A percentile compares a stretch with the other conserved stretches of the same genome.
Conservation (phyloP, 441 rosid species). For the Erodium trifolium region DNA sequence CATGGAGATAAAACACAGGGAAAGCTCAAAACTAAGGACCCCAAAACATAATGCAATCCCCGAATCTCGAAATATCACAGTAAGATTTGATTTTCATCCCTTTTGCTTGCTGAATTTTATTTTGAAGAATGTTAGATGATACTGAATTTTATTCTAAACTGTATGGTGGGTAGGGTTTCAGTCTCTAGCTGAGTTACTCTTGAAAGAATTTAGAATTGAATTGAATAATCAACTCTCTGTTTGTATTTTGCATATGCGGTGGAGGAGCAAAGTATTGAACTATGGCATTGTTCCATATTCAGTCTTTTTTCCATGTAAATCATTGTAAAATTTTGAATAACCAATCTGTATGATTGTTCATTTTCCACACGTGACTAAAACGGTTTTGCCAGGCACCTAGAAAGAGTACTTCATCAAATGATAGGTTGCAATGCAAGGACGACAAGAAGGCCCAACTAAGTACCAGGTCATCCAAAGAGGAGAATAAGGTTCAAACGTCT, state of each 20-base stretch:
- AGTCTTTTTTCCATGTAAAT: background rate
- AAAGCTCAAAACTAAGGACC: conserved; percentile 38
- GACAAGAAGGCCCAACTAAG: conserved; percentile 41
- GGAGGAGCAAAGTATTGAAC: background rate
- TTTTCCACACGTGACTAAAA: background rate
- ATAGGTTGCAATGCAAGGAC: conserved; percentile 48
- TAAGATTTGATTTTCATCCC: conserved; percentile 29
- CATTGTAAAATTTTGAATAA: background rate
- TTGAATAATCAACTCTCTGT: background rate
- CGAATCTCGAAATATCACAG: conserved; percentile 51
- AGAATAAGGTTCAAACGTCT: conserved; percentile 33
- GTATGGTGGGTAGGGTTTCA: background rate
- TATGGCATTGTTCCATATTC: conserved; percentile 1
- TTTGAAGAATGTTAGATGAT: too few species aligned
- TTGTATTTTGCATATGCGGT: background rate
- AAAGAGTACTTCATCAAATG: conserved; percentile 57
- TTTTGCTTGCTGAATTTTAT: background rate
- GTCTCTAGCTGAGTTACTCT: background rate
- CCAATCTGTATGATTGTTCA: background rate
- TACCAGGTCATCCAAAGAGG: conserved; percentile 51
- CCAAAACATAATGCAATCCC: conserved; percentile 37
- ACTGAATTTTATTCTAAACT: background rate
- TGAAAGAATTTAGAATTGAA: background rate
- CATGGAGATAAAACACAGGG: conserved; percentile 51
- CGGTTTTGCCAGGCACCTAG: conserved; percentile 55